A percentile compares a stretch with the other conserved stretches of the same genome.
These are phyloP conservation scores for Rhynchosporium agropyri DNA, from an alignment of 2,329 filamentous ascomycete genomes.

Conservation along the genomic window DNA sequence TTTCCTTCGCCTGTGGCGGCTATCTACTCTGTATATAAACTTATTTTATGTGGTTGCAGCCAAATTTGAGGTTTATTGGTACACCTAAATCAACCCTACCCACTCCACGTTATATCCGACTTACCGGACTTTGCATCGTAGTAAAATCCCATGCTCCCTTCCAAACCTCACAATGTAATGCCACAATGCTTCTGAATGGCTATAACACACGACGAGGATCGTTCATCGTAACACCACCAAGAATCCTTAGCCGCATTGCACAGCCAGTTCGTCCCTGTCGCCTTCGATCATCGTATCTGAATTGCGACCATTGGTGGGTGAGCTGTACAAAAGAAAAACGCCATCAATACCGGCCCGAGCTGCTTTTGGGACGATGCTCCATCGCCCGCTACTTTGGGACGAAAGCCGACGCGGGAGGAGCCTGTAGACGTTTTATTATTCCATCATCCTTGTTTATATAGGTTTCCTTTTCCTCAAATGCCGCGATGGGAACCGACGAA, in stretches of 20 bases:
- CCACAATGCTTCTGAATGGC: neutral
- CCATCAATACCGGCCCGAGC: neutral
- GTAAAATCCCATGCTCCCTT: neutral
- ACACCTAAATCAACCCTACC: neutral
- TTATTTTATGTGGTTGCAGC: neutral
- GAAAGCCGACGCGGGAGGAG: neutral
- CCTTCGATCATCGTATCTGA: neutral
- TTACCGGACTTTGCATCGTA: neutral
- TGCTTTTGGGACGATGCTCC: neutral
- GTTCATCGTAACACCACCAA: slow-evolving; percentile 4
- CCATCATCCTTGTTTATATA: slow-evolving; percentile 7
- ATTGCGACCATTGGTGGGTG: neutral
- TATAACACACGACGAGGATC: neutral
- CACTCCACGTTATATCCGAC: slow-evolving; percentile 1
- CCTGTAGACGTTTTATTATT: neutral
- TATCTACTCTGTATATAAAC: neutral
- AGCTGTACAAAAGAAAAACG: neutral
- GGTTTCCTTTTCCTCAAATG: neutral
- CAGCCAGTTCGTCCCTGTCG: neutral
- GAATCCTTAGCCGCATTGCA: slow-evolving; percentile 3
- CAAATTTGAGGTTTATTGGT: neutral
- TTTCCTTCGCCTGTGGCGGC: neutral
- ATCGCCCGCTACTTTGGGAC: neutral
- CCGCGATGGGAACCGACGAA: neutral
- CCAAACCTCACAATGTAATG: slow-evolving; percentile 4